Conservation (phyloP, 23 red algal species). For the Gracilaria caudata region DNA sequence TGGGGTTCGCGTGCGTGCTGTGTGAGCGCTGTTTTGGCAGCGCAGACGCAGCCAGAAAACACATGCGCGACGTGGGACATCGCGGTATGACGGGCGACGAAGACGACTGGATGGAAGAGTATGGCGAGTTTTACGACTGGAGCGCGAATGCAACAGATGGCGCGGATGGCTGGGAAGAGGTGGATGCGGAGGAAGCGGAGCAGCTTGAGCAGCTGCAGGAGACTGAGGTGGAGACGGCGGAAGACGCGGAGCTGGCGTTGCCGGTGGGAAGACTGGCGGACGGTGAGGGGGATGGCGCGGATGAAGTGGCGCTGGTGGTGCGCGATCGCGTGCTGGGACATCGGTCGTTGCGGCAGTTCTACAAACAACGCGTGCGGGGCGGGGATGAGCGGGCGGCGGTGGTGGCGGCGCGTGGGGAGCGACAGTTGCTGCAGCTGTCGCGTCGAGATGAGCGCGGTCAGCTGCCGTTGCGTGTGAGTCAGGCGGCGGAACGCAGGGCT, state of each 20-base stretch:
- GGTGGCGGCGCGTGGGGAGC: constrained; percentile 14
- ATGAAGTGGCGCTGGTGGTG: constrained; percentile 48
- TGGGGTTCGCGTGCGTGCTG: constrained; percentile 62
- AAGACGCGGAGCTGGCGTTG: constrained; percentile 22
- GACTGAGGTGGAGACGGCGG: constrained; percentile 7
- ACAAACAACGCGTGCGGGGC: constrained; percentile 48
- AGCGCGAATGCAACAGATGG: constrained; percentile 20
- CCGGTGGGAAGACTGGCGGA: constrained; percentile 11
- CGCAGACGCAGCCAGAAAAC: constrained; percentile 54
- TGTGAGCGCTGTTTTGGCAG: constrained; percentile 70
- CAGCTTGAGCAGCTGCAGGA: constrained; percentile 41
- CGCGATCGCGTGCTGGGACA: constrained; percentile 48
- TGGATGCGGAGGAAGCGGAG: constrained; percentile 3
- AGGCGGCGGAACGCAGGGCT: background rate
- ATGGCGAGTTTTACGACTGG: constrained; percentile 78
- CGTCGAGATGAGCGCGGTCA: background rate
- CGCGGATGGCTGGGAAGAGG: background rate
- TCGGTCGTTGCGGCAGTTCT: constrained; percentile 62
- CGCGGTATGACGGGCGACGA: constrained; percentile 76
- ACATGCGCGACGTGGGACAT: constrained; percentile 92
- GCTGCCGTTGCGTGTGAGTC: constrained; percentile 15
- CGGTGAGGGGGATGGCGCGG: constrained; percentile 35
- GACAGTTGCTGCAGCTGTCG: background rate
- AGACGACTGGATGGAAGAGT: constrained; percentile 82
- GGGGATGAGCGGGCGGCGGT: constrained; percentile 35